phyloP scores from a whole-genome alignment of 2,329 filamentous ascomycete genomes.

The Botrytis medusae region DNA sequence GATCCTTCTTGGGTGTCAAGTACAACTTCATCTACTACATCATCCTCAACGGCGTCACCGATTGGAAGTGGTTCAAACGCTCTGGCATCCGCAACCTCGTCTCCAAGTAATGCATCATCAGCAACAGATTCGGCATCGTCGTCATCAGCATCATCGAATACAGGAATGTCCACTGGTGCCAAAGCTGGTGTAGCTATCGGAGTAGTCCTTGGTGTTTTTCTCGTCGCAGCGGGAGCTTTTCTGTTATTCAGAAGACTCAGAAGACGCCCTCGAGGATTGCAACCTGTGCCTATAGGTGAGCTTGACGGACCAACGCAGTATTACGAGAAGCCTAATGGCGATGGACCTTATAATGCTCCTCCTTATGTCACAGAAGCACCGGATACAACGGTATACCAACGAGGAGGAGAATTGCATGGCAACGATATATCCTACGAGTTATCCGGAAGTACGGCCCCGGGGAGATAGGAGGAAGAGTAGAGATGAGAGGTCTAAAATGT shows the following conservation, averaged over 20 bases:
- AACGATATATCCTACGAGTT: background rate
- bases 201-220: background rate
- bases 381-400: background rate
- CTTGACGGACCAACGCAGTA: background rate
- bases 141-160: background rate
- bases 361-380: background rate
- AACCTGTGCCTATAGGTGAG: background rate
- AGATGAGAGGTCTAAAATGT: background rate
- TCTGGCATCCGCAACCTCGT: background rate
- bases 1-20: constrained; percentile 13
- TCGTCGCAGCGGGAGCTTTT: background rate
- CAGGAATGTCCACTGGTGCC: background rate
- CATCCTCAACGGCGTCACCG: background rate
- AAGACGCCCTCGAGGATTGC: background rate
- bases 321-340: background rate
- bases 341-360: background rate
- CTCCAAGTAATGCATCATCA: background rate
- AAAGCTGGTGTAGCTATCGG: background rate
- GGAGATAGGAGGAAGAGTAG: background rate
- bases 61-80: background rate
- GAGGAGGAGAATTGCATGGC: background rate
- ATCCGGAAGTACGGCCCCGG: background rate
- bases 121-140: background rate
- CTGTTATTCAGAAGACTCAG: background rate
- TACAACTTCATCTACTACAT: background rate